These are phyloP conservation scores for Geranomyces variabilis DNA, from an alignment of 192 early-diverging fungal genomes.

Conservation along the genomic window DNA sequence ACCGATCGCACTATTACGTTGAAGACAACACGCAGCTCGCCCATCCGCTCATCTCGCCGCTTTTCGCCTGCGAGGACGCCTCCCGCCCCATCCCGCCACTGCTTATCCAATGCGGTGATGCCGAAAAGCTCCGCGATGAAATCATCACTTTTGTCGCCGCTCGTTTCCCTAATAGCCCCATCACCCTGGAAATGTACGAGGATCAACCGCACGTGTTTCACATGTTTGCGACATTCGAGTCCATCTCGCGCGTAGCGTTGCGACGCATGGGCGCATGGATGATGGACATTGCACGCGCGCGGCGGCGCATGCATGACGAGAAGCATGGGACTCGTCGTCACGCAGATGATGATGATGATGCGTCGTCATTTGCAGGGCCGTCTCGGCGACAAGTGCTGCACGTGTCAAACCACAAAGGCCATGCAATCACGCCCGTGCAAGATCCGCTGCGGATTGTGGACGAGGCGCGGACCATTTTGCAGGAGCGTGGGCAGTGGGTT, in stretches of 20 bases:
- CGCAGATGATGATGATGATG: neutral
- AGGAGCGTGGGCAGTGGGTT: conserved; percentile 14
- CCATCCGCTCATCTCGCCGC: conserved; percentile 49
- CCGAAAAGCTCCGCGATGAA: conserved; percentile 57
- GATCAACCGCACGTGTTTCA: conserved; percentile 51
- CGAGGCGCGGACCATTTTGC: conserved; percentile 19
- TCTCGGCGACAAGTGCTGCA: neutral
- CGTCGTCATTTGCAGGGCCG: neutral
- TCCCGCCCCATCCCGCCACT: conserved; percentile 42
- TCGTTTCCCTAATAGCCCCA: conserved; percentile 20
- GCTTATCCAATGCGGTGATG: conserved; percentile 51
- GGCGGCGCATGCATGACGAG: no score
- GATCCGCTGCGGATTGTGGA: conserved; percentile 20
- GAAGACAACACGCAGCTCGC: conserved; percentile 32
- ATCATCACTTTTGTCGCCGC: conserved; percentile 35
- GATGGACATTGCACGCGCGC: neutral
- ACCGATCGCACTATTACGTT: conserved; percentile 39
- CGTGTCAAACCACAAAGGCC: neutral
- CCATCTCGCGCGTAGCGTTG: conserved; percentile 16
- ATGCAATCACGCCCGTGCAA: neutral
- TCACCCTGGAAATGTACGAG: conserved; percentile 54
- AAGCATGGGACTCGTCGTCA: neutral
- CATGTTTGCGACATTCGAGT: conserved; percentile 36
- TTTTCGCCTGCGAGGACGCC: conserved; percentile 42
- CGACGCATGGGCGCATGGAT: conserved; percentile 19